Conservation (phyloP, 345 rosid genomes). For the Dipteronia sinensis region DNA sequence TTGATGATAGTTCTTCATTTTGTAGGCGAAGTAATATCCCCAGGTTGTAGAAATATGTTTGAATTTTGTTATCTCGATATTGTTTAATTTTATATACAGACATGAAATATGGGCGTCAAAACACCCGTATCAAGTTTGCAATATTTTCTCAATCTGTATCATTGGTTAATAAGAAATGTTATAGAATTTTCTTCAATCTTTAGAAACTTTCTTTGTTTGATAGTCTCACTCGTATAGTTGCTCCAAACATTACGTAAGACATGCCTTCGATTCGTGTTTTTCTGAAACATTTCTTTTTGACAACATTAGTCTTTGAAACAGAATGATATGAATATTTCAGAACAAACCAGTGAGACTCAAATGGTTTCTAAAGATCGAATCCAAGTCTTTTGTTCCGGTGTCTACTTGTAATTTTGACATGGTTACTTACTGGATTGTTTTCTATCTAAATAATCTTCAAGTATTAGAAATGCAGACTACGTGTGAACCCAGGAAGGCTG, state of each 20-base stretch:
- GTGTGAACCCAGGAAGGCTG: neutral
- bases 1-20: neutral
- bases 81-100: neutral
- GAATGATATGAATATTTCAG: neutral
- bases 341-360: neutral
- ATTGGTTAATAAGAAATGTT: conserved; percentile 1
- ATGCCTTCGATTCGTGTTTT: too few relatives aligned
- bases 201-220: neutral
- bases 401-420: neutral
- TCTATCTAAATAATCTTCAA: too few relatives aligned
- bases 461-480: neutral
- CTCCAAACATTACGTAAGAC: neutral
- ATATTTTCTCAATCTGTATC: conserved; percentile 5
- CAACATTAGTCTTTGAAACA: neutral
- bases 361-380: neutral
- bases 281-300: too few relatives aligned
- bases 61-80: neutral
- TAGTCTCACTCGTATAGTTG: neutral
- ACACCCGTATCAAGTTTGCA: neutral
- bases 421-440: too few relatives aligned
- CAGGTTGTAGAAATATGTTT: neutral
- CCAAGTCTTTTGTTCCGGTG: neutral
- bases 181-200: neutral
- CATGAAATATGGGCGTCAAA: neutral
- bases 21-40: conserved; percentile 3